phyloP scores from a whole-genome alignment of 805 yeast genomes.

The Lipomyces anomalus region DNA sequence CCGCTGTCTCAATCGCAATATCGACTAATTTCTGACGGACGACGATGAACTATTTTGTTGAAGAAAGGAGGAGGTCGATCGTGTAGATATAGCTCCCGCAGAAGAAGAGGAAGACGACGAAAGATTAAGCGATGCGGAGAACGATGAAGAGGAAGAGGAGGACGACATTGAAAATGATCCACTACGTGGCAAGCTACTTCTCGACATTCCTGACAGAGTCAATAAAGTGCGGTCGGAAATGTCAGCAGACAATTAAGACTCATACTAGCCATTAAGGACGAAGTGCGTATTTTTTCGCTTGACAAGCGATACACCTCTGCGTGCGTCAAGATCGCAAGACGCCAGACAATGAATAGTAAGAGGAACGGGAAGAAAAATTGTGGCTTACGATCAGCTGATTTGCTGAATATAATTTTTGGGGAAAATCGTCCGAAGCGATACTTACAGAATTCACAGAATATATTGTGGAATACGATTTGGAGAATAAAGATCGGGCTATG shows the following conservation, averaged over 20 bases:
- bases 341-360: not conserved
- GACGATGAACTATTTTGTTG: too few relatives aligned
- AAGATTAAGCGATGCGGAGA: constrained; percentile 6
- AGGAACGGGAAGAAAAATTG: not conserved
- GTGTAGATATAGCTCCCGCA: too few relatives aligned
- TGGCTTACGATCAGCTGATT: not conserved
- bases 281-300: constrained; percentile 10
- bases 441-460: too few relatives aligned
- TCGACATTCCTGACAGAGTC: not conserved
- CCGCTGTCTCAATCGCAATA: too few relatives aligned
- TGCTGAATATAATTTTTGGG: too few relatives aligned
- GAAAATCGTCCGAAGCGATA: too few relatives aligned
- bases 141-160: constrained; percentile 13
- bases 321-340: not conserved
- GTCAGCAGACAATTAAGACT: constrained; percentile 10
- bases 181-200: not conserved
- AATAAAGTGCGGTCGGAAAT: constrained; percentile 1
- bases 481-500: constrained; percentile 3
- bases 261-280: constrained; percentile 2
- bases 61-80: too few relatives aligned
- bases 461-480: constrained; percentile 7
- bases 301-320: not conserved
- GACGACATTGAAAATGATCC: constrained; percentile 10
- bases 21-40: too few relatives aligned
- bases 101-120: too few relatives aligned